Percentiles rank a stretch among this genome's conserved stretches.
Conservation (phyloP, 176 grass and related monocot species). For the Rhynchospora tenuis region DNA sequence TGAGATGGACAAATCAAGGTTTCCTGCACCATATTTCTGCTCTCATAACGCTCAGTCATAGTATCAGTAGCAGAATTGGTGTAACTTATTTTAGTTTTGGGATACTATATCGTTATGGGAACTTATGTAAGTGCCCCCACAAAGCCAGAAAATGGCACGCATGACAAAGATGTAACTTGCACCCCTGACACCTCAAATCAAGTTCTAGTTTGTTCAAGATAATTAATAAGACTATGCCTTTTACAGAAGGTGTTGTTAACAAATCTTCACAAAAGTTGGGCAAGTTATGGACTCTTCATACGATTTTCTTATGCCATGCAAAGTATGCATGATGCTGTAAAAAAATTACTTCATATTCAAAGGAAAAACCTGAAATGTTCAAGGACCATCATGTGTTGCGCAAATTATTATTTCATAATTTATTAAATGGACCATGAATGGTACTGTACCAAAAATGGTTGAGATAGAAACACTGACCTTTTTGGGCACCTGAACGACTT, state of each 20-base stretch:
- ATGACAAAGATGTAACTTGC: neutral
- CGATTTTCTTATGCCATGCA: neutral
- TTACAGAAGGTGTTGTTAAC: neutral
- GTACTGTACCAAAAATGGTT: neutral
- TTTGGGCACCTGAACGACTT: constrained; percentile 82
- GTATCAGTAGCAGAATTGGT: neutral
- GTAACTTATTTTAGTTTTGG: neutral
- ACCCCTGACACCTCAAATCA: no score
- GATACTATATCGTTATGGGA: neutral
- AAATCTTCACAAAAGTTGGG: neutral
- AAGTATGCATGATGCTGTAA: neutral
- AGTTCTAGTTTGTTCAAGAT: no score
- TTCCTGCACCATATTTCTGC: neutral
- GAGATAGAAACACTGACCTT: constrained; percentile 41
- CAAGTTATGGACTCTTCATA: neutral
- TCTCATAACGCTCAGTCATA: neutral
- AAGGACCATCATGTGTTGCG: neutral
- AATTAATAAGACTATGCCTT: no score
- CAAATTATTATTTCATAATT: neutral
- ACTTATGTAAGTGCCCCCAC: neutral
- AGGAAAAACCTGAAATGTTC: neutral
- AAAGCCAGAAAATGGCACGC: neutral
- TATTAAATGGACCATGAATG: neutral
- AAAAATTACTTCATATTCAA: neutral
- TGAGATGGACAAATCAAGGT: neutral